phyloP scores from a whole-genome alignment of 2,329 filamentous ascomycete genomes.

The Ampelomyces quisqualis region DNA sequence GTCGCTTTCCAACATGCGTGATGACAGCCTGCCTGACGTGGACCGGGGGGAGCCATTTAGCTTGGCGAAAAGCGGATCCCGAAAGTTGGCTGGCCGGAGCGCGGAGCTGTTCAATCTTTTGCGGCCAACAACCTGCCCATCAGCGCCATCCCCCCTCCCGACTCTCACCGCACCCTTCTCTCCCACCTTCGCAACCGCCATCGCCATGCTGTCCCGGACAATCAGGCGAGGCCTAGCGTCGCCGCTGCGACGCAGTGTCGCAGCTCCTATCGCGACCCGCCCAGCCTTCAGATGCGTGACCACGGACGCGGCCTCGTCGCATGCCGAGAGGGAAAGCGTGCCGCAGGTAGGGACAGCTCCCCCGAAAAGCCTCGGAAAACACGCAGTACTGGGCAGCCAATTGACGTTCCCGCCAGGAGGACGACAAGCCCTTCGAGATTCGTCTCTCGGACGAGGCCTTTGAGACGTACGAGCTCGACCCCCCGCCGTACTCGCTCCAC shows the following conservation, averaged over 20 bases:
- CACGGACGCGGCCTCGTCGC: slow-evolving; percentile 89
- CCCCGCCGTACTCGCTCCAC: slow-evolving; percentile 86
- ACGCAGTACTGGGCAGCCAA: slow-evolving; percentile 5
- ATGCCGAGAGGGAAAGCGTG: slow-evolving; percentile 76
- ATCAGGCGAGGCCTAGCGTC: slow-evolving; percentile 44
- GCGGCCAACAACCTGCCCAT: slow-evolving; percentile 19
- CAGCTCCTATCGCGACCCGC: slow-evolving; percentile 36
- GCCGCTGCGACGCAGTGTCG: slow-evolving; percentile 43
- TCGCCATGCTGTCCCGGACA: slow-evolving; percentile 45
- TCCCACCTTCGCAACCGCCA: slow-evolving; percentile 20
- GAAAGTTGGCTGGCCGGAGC: neutral
- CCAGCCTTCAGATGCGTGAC: slow-evolving; percentile 70
- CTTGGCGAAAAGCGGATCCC: neutral
- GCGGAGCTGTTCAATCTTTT: slow-evolving; percentile 16
- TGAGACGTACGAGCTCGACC: slow-evolving; percentile 98
- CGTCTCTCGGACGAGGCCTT: slow-evolving; percentile 97
- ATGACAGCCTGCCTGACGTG: no score
- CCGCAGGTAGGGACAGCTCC: slow-evolving; percentile 57
- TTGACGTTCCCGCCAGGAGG: slow-evolving; percentile 64
- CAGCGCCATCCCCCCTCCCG: slow-evolving; percentile 17
- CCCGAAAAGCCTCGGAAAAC: neutral
- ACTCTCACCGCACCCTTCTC: slow-evolving; percentile 21
- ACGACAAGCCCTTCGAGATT: slow-evolving; percentile 90
- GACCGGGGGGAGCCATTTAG: no score
- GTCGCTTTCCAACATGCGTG: no score